Base-by-base conservation (phyloP, 2,329 filamentous ascomycete species). In the Amesomyces nigricolor region DNA sequence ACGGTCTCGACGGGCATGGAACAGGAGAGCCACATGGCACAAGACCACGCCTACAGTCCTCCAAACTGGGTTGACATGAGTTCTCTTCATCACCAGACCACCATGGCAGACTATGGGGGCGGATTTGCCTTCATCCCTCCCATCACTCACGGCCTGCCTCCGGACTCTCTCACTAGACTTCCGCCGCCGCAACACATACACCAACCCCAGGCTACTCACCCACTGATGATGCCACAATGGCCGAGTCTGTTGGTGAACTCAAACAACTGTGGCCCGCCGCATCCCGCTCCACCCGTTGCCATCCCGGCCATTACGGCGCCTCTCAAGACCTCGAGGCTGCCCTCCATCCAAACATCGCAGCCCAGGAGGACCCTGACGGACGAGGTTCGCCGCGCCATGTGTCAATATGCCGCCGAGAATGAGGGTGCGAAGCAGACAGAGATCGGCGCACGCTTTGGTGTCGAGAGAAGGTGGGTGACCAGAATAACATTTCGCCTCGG, bases 361-460 rank as follows among this genome's bases (percentile, higher is more conserved):
- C 88, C 89, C 4, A 80, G 91, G 63, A 90, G 90, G 72, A 97
- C 92, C 1, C 77, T 99, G 64, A 96, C 91, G 7, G 89, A 96
- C 67, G 86, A 89, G 56, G 91, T 97, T 69, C 87, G 94, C 61
- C 82, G 91, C 62, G 82, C 84, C 44, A 99, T 99, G 91, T 99
- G 94, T 71, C 82, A 90, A 67, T 96, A 92, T 71, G 88, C 92
- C 64, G 88, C 94, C 68, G 87, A 95, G 60, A 86, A 97, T 68
- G 94, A 92, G 19, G 86, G 83, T 47, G 86, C 90, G 45, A 96
- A 96, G 73, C 94, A 99, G 74, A 94, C 91, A 16, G 92, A 97
- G 67, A 99, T 99, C 72, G 94, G 94, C 73, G 87, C 86, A 57
- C 85, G 91, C 69, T 99, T 99, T 73, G 92, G 91, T 37, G 94